phyloP scores from a whole-genome alignment of 192 early-diverging fungal species.

The Phycomyces blakesleeanus region DNA sequence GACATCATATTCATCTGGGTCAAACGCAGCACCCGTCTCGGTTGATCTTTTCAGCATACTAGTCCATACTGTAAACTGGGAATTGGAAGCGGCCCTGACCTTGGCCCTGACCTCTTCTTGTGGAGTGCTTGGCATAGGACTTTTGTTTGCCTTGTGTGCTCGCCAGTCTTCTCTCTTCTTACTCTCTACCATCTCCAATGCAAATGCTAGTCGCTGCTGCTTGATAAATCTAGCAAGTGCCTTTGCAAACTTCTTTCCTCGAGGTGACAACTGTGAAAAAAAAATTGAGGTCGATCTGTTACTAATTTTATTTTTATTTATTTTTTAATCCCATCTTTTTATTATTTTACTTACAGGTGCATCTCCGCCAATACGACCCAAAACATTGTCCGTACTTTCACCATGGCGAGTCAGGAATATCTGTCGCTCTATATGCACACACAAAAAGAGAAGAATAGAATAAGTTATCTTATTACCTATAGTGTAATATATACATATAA shows the following conservation, averaged over 20 bases:
- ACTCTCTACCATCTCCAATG: slow-evolving; percentile 36
- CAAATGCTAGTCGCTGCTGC: slow-evolving; percentile 47
- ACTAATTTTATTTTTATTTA: background rate
- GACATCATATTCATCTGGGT: slow-evolving; percentile 70
- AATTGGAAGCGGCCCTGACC: slow-evolving; percentile 69
- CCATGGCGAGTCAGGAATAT: slow-evolving; percentile 95
- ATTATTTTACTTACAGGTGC: slow-evolving; percentile 26
- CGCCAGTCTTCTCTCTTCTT: slow-evolving; percentile 5
- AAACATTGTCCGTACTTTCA: slow-evolving; percentile 82
- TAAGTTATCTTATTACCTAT: too few relatives aligned
- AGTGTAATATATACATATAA: too few relatives aligned
- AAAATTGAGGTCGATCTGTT: too few relatives aligned
- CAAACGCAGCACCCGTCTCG: slow-evolving; percentile 81
- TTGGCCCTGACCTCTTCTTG: slow-evolving; percentile 34
- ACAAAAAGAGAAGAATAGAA: background rate
- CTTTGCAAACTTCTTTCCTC: slow-evolving; percentile 65
- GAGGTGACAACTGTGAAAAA: slow-evolving; percentile 63
- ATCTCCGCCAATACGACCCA: slow-evolving; percentile 73
- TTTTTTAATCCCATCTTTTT: background rate
- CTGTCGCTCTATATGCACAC: slow-evolving; percentile 63
- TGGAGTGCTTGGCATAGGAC: background rate
- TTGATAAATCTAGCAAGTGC: slow-evolving; percentile 79
- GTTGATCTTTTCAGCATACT: slow-evolving; percentile 81
- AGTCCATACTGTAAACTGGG: slow-evolving; percentile 75
- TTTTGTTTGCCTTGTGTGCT: slow-evolving; percentile 2